A percentile compares a stretch with the other conserved stretches of the same genome.
Evolutionary conservation across 2,329 filamentous ascomycete genomes (phyloP).

Genomic region (Fusarium sp.): DNA sequence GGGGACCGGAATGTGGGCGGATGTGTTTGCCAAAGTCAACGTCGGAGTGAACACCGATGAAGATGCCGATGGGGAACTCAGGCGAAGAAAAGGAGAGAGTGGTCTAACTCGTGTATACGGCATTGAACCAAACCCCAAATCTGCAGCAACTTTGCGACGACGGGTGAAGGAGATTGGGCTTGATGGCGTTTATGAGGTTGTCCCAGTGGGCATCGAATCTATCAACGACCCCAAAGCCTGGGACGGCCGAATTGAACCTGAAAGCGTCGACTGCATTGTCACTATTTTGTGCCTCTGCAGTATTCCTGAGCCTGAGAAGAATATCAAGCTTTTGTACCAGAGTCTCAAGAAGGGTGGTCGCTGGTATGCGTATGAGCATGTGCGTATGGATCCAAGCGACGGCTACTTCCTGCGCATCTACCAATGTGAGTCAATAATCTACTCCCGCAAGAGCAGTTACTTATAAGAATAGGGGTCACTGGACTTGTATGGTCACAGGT

Average conservation of each 20-base stretch:
- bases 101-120: conserved; percentile 66
- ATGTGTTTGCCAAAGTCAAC: conserved; percentile 57
- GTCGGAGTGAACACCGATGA: conserved; percentile 14
- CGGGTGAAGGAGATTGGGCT: conserved; percentile 64
- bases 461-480: conserved; percentile 54
- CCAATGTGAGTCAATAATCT: conserved; percentile 58
- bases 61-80: conserved; percentile 33
- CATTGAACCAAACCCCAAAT: conserved; percentile 70
- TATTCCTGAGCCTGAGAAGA: conserved; percentile 68
- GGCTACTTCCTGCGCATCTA: conserved; percentile 58
- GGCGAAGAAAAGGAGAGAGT: conserved; percentile 22
- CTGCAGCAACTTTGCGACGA: conserved; percentile 60
- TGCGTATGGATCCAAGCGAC: conserved; percentile 53
- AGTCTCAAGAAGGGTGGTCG: conserved; percentile 70
- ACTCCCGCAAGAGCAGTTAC: background rate
- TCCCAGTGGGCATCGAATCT: conserved; percentile 71
- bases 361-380: conserved; percentile 74
- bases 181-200: conserved; percentile 67
- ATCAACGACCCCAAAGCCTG: conserved; percentile 56
- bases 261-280: conserved; percentile 68
- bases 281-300: conserved; percentile 71
- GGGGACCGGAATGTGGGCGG: conserved; percentile 70
- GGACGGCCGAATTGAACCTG: conserved; percentile 60
- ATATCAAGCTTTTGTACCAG: conserved; percentile 65
- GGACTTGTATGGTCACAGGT: conserved; percentile 65